A percentile compares a stretch with the other conserved stretches of the same genome.
Conservation (phyloP, 2,329 filamentous ascomycete species). For the Pezizomycotina sp. region DNA sequence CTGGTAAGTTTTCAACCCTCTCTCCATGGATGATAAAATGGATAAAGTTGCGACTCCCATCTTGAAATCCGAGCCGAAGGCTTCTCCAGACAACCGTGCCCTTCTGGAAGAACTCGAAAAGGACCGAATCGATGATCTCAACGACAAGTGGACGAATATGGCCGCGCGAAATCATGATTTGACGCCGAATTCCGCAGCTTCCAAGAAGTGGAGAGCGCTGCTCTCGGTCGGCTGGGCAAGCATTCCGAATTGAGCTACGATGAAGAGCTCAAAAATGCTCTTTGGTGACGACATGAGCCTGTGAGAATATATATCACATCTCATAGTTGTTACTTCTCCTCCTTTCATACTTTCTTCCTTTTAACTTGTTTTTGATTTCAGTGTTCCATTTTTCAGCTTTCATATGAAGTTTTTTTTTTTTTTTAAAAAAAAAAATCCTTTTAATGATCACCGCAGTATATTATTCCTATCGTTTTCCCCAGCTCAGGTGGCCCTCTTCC, state of each 20-base stretch:
- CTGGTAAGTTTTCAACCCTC: conserved; percentile 20
- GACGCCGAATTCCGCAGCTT: conserved; percentile 19
- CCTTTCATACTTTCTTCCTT: conserved; percentile 2
- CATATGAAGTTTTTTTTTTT: conserved; percentile 8
- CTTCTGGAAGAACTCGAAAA: not conserved
- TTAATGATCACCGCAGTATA: conserved; percentile 2
- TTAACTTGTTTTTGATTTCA: conserved; percentile 1
- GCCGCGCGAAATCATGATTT: conserved; percentile 6
- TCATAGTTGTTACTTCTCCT: conserved; percentile 5
- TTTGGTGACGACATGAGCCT: conserved; percentile 16
- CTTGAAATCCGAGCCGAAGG: too few relatives aligned
- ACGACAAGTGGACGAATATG: not conserved
- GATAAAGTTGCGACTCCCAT: conserved; percentile 6
- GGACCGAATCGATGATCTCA: not conserved
- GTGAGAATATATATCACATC: conserved; percentile 5
- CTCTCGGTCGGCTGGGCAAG: conserved; percentile 9
- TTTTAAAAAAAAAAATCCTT: conserved; percentile 1
- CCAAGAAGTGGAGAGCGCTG: conserved; percentile 17
- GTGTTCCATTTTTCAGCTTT: not conserved
- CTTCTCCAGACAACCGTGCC: not conserved
- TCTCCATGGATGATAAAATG: conserved; percentile 4
- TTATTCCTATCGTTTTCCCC: too few relatives aligned
- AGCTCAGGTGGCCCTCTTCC: too few relatives aligned
- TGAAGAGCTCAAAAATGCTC: conserved; percentile 17
- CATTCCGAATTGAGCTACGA: conserved; percentile 17